Evolutionary conservation across 805 yeast species (phyloP).

Genomic region (Hemisphaericaspora nanyangensis): DNA sequence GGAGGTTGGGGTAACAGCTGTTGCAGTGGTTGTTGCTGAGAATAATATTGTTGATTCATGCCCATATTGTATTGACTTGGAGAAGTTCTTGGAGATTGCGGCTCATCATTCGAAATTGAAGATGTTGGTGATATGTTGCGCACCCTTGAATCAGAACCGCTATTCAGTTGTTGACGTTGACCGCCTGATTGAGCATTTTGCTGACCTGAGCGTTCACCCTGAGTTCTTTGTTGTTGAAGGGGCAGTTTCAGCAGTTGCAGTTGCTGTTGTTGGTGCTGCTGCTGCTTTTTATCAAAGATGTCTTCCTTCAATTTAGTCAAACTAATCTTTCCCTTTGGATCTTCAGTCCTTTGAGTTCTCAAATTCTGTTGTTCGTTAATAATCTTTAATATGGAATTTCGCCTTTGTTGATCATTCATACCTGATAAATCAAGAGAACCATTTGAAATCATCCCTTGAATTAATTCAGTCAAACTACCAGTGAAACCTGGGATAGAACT

Average conservation of each 20-base stretch:
- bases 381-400: slow-evolving; percentile 36
- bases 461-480: slow-evolving; percentile 29
- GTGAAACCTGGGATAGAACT: slow-evolving; percentile 28
- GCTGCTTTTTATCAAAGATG: slow-evolving; percentile 25
- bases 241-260: background rate
- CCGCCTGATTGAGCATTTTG: background rate
- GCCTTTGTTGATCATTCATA: slow-evolving; percentile 37
- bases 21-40: slow-evolving; percentile 16
- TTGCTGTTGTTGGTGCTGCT: slow-evolving; percentile 3
- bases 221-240: slow-evolving; percentile 1
- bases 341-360: slow-evolving; percentile 10
- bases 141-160: slow-evolving; percentile 6
- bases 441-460: slow-evolving; percentile 28
- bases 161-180: background rate
- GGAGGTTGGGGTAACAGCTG: slow-evolving; percentile 8
- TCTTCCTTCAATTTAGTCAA: slow-evolving; percentile 32
- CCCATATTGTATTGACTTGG: slow-evolving; percentile 17
- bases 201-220: slow-evolving; percentile 4
- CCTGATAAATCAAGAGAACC: slow-evolving; percentile 36
- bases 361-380: slow-evolving; percentile 29
- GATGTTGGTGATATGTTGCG: slow-evolving; percentile 31
- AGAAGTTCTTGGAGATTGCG: slow-evolving; percentile 39
- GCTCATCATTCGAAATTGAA: slow-evolving; percentile 36
- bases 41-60: slow-evolving; percentile 11
- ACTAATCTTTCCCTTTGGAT: slow-evolving; percentile 1